Percentiles rank a stretch among this genome's conserved stretches.
Evolutionary conservation across 306 rosid genomes (phyloP).

Genomic region (Cucumis hystrix): DNA sequence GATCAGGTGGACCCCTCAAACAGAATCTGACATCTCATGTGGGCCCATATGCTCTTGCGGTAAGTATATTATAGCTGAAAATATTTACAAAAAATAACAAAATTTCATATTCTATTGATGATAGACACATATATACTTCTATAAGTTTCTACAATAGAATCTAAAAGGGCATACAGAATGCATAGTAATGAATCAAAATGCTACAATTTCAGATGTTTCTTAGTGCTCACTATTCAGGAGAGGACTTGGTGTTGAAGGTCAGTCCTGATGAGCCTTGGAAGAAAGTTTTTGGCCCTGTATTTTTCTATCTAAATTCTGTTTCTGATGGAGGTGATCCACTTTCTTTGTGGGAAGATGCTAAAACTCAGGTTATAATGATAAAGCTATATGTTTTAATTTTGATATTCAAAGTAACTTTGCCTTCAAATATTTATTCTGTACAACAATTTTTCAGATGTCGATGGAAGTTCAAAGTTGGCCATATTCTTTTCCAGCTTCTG

Average conservation of each 20-base stretch:
- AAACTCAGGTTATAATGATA: slow-evolving; percentile 39
- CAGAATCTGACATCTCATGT: slow-evolving; percentile 78
- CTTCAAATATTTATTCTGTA: neutral
- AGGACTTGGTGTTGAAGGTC: slow-evolving; percentile 54
- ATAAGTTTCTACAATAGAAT: too few relatives aligned
- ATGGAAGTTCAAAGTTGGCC: slow-evolving; percentile 86
- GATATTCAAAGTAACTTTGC: too few relatives aligned
- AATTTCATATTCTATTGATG: too few relatives aligned
- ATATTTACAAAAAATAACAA: too few relatives aligned
- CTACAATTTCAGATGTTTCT: slow-evolving; percentile 47
- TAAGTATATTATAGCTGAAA: slow-evolving; percentile 8
- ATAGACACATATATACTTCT: too few relatives aligned
- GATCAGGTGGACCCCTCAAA: slow-evolving; percentile 84
- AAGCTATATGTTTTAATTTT: too few relatives aligned
- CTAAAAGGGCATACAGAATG: too few relatives aligned
- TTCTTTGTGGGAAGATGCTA: slow-evolving; percentile 68
- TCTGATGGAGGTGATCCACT: slow-evolving; percentile 21
- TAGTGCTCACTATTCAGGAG: slow-evolving; percentile 80
- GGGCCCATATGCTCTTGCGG: slow-evolving; percentile 71
- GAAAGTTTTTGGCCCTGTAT: slow-evolving; percentile 88
- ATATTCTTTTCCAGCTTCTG: slow-evolving; percentile 59
- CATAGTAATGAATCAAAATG: neutral
- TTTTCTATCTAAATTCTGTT: slow-evolving; percentile 50
- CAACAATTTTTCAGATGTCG: slow-evolving; percentile 35
- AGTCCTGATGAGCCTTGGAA: slow-evolving; percentile 69